A percentile compares a stretch with the other conserved stretches of the same genome.
Conservation (phyloP, 805 yeast species). For the Wickerhamomyces chaumierensis region DNA sequence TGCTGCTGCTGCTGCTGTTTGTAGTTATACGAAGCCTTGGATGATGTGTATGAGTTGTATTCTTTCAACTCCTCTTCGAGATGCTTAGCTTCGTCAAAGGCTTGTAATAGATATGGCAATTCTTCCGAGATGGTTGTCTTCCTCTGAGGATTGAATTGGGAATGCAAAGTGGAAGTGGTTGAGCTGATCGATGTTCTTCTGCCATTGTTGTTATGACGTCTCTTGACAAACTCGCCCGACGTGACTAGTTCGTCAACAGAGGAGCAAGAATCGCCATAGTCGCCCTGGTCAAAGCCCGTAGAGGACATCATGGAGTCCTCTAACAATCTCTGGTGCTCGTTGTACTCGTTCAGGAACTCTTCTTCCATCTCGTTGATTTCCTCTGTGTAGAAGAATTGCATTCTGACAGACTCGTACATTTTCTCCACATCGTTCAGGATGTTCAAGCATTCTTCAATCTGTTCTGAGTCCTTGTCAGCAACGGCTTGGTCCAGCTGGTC, state of each 20-base stretch:
- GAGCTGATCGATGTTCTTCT: slow-evolving; percentile 15
- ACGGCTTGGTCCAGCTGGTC: slow-evolving; percentile 48
- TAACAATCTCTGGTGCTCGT: neutral
- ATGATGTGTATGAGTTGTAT: slow-evolving; percentile 5
- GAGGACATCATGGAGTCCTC: neutral
- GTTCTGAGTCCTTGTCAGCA: slow-evolving; percentile 39
- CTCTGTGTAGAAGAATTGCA: slow-evolving; percentile 23
- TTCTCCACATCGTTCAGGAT: slow-evolving; percentile 61
- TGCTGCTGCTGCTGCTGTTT: slow-evolving; percentile 1
- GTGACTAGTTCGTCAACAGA: neutral
- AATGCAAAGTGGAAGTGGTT: slow-evolving; percentile 22
- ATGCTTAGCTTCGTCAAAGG: slow-evolving; percentile 52
- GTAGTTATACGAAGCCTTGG: slow-evolving; percentile 1
- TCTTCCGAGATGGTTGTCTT: slow-evolving; percentile 51
- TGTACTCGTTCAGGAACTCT: slow-evolving; percentile 6
- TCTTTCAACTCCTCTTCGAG: slow-evolving; percentile 37
- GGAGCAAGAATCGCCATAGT: neutral
- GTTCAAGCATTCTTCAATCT: slow-evolving; percentile 55
- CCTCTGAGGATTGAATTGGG: slow-evolving; percentile 25
- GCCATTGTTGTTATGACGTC: neutral
- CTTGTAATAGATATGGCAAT: slow-evolving; percentile 54
- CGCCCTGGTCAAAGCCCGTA: neutral
- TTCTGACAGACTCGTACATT: slow-evolving; percentile 52
- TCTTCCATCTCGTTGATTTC: slow-evolving; percentile 17
- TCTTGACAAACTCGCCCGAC: neutral